Evolutionary conservation across 1,139 yeast genomes (phyloP).

Genomic region (Sugiyamaella sp.): DNA sequence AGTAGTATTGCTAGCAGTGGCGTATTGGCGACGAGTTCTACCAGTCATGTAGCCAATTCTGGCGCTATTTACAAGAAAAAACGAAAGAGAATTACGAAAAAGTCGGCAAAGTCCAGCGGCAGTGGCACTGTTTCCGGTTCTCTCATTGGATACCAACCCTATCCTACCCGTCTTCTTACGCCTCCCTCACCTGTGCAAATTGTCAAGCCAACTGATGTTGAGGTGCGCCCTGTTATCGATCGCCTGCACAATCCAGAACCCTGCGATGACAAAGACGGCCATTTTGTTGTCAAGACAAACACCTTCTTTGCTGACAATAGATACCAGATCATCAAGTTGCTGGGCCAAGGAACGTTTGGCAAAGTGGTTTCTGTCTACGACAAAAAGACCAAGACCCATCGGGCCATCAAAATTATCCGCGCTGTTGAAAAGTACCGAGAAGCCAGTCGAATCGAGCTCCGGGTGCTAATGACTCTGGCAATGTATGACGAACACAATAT

Average conservation of each 20-base stretch:
- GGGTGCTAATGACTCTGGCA: constrained; percentile 79
- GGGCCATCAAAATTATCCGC: constrained; percentile 86
- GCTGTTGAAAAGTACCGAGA: constrained; percentile 52
- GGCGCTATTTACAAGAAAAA: constrained; percentile 3
- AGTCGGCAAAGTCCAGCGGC: neutral
- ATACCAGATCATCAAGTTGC: constrained; percentile 46
- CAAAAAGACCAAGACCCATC: constrained; percentile 58
- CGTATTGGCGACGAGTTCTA: neutral
- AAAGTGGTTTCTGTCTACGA: constrained; percentile 68
- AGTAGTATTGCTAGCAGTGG: constrained; percentile 18
- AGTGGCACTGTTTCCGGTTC: constrained; percentile 5
- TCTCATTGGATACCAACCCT: neutral
- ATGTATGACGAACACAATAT: constrained; percentile 68
- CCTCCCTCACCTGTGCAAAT: constrained; percentile 18
- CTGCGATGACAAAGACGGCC: constrained; percentile 47
- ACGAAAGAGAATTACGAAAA: constrained; percentile 7
- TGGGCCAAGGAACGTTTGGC: constrained; percentile 98
- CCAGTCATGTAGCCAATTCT: neutral
- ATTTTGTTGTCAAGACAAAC: constrained; percentile 42
- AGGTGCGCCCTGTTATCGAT: constrained; percentile 29
- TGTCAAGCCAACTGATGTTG: constrained; percentile 32
- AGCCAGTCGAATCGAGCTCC: constrained; percentile 52
- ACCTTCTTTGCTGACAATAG: constrained; percentile 47
- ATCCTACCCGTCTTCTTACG: constrained; percentile 22
- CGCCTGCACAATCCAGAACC: constrained; percentile 9